phyloP scores from a whole-genome alignment of 306 rosid genomes.

The Cicer chorassanicum region DNA sequence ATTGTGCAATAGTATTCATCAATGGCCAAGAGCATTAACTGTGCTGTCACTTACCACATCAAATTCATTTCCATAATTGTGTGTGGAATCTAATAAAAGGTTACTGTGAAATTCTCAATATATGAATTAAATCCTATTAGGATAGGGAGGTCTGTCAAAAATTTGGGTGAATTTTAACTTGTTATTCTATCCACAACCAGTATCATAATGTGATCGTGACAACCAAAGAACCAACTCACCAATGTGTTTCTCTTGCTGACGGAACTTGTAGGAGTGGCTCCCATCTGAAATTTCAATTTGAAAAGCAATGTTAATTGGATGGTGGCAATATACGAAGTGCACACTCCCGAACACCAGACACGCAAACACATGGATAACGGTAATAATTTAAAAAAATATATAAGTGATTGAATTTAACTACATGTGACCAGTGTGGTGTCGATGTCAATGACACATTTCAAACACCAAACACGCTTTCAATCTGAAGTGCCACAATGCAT shows the following conservation, averaged over 20 bases:
- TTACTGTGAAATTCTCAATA: background rate
- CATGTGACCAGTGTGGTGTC: too few species aligned
- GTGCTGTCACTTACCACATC: background rate
- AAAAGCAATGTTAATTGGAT: constrained; percentile 29
- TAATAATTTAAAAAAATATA: too few species aligned
- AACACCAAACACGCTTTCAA: too few species aligned
- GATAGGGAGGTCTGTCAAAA: background rate
- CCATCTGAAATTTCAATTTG: constrained; percentile 66
- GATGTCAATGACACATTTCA: too few species aligned
- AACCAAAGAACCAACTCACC: constrained; percentile 61
- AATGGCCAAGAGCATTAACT: background rate
- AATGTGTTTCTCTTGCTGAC: constrained; percentile 85
- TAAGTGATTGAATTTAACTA: too few species aligned
- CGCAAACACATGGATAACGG: too few species aligned
- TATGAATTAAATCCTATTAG: background rate
- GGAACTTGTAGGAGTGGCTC: constrained; percentile 85
- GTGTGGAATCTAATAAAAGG: background rate
- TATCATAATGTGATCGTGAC: background rate
- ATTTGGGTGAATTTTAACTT: too few species aligned
- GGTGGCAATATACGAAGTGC: background rate
- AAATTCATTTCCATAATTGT: background rate
- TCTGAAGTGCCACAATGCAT: too few species aligned
- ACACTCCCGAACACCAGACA: too few species aligned
- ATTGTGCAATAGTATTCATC: background rate
- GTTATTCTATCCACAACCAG: too few species aligned